Evolutionary conservation across 164 flowering plant genomes (phyloP).

Genomic region (Stephania cephalantha): DNA sequence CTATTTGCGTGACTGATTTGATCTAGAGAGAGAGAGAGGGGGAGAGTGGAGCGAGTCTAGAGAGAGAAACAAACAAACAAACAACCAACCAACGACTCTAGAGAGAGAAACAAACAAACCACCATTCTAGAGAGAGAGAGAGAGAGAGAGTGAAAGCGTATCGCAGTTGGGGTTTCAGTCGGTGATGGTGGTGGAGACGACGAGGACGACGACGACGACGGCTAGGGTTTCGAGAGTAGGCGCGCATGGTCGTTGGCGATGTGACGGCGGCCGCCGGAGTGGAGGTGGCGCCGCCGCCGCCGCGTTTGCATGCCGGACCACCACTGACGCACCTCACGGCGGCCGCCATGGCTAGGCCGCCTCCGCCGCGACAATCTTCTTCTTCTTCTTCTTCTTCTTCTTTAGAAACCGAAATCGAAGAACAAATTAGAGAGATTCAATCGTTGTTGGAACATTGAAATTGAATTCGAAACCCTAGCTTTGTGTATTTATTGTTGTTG

Average conservation of each 20-base stretch:
- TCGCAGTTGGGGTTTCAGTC: constrained; percentile 17
- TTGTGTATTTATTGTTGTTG: no score
- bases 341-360: constrained; percentile 71
- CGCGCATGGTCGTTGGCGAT: constrained; percentile 14
- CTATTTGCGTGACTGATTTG: neutral
- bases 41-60: neutral
- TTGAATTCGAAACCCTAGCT: no score
- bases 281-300: constrained; percentile 16
- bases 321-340: constrained; percentile 28
- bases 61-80: no score
- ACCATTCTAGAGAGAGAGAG: constrained; percentile 7
- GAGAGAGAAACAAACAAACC: constrained; percentile 11
- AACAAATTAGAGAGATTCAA: constrained; percentile 19
- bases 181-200: constrained; percentile 23
- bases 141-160: constrained; percentile 15
- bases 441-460: constrained; percentile 22
- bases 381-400: constrained; percentile 39
- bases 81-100: neutral
- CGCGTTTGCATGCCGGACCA: constrained; percentile 19
- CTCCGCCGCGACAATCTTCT: constrained; percentile 44
- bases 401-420: neutral
- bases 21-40: constrained; percentile 7
- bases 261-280: constrained; percentile 22
- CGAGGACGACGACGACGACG: neutral
- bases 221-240: neutral